phyloP scores from a whole-genome alignment of 805 yeast genomes.

The Scheffersomyces lignosus region DNA sequence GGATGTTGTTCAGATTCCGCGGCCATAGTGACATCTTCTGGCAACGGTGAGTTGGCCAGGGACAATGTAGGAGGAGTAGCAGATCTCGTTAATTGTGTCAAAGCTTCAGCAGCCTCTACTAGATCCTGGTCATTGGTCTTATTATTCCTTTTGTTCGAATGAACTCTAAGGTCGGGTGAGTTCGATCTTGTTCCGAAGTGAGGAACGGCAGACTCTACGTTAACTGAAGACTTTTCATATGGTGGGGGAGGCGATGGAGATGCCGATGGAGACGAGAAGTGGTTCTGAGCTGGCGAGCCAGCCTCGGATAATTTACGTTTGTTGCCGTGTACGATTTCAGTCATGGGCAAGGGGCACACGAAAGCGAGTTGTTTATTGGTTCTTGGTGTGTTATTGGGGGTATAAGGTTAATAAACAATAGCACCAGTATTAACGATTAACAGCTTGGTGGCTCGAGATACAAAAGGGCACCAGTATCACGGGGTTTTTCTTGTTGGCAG shows the following conservation, averaged over 20 bases:
- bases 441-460: too few relatives aligned
- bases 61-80: conserved; percentile 19
- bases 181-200: not conserved
- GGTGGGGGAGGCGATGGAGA: conserved; percentile 10
- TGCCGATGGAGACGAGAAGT: conserved; percentile 1
- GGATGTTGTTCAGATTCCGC: conserved; percentile 29
- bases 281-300: too few relatives aligned
- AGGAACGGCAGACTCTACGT: not conserved
- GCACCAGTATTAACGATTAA: too few relatives aligned
- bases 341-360: too few relatives aligned
- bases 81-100: conserved; percentile 33
- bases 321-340: conserved; percentile 1
- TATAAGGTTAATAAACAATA: too few relatives aligned
- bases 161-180: not conserved
- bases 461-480: too few relatives aligned
- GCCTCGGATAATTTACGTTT: conserved; percentile 5
- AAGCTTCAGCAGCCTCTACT: conserved; percentile 42
- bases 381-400: too few relatives aligned
- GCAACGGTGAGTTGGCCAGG: conserved; percentile 6
- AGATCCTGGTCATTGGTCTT: conserved; percentile 24
- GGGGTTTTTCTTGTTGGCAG: too few relatives aligned
- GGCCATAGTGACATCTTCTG: not conserved
- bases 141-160: conserved; percentile 17
- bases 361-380: too few relatives aligned
- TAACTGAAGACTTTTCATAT: not conserved